Evolutionary conservation across 2,329 filamentous ascomycete species (phyloP).

Genomic region (Cucurbitaria berberidis): DNA sequence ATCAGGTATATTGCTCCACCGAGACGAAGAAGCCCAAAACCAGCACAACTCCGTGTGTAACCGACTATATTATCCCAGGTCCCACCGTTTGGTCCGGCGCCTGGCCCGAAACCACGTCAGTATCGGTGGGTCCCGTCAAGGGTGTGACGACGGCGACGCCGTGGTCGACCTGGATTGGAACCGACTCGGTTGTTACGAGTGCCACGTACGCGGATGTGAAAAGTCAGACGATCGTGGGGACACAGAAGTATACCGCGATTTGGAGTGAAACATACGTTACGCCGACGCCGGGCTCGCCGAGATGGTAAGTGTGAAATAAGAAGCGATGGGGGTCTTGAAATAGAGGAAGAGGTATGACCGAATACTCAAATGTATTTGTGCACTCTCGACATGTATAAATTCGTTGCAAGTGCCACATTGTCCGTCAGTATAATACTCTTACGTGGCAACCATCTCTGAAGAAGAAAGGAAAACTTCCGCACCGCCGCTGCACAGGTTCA

Average conservation of each 20-base stretch:
- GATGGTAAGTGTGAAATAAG: constrained; percentile 12
- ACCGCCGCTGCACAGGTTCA: too few relatives aligned
- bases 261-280: constrained; percentile 27
- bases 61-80: constrained; percentile 51
- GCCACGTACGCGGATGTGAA: constrained; percentile 31
- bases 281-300: constrained; percentile 12
- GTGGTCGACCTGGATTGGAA: constrained; percentile 40
- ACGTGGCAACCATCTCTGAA: too few relatives aligned
- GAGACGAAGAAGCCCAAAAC: constrained; percentile 37
- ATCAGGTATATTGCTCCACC: constrained; percentile 46
- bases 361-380: too few relatives aligned
- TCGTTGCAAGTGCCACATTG: too few relatives aligned
- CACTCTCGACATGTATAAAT: too few relatives aligned
- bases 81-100: constrained; percentile 47
- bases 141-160: constrained; percentile 33
- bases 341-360: background rate
- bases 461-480: too few relatives aligned
- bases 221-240: constrained; percentile 31
- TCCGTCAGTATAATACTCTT: too few relatives aligned
- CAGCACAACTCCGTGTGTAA: constrained; percentile 26
- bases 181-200: constrained; percentile 28
- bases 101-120: constrained; percentile 42
- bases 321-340: background rate
- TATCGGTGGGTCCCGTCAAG: constrained; percentile 35
- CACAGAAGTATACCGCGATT: constrained; percentile 25